phyloP scores from a whole-genome alignment of 2,329 filamentous ascomycete genomes.

The Hypoxylon sp. region DNA sequence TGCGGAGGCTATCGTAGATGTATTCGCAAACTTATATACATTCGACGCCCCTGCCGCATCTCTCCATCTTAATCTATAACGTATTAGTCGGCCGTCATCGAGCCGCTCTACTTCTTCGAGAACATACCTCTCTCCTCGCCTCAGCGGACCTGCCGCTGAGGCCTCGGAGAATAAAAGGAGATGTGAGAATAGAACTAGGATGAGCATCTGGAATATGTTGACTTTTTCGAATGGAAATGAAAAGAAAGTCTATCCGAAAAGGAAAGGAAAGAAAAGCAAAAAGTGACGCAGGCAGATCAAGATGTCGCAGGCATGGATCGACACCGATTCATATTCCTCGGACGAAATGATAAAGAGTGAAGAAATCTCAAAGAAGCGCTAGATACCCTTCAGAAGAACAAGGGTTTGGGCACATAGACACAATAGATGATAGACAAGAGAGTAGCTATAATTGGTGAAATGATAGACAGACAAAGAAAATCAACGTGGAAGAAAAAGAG shows the following conservation, averaged over 20 bases:
- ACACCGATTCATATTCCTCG: slow-evolving; percentile 49
- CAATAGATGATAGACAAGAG: slow-evolving; percentile 44
- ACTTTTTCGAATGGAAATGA: slow-evolving; percentile 32
- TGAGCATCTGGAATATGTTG: slow-evolving; percentile 48
- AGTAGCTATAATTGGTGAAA: slow-evolving; percentile 37
- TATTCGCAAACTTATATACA: slow-evolving; percentile 47
- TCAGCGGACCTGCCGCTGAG: slow-evolving; percentile 54
- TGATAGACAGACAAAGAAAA: slow-evolving; percentile 38
- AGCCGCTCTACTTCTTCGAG: slow-evolving; percentile 3
- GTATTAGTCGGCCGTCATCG: slow-evolving; percentile 44
- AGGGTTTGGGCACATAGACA: slow-evolving; percentile 33
- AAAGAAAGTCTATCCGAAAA: slow-evolving; percentile 36
- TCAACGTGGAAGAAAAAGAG: slow-evolving; percentile 37
- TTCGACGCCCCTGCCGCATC: slow-evolving; percentile 38
- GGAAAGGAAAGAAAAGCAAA: slow-evolving; percentile 33
- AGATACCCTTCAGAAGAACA: slow-evolving; percentile 41
- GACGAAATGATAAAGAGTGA: slow-evolving; percentile 48
- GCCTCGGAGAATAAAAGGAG: slow-evolving; percentile 52
- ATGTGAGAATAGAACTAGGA: slow-evolving; percentile 50
- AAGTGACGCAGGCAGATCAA: slow-evolving; percentile 33
- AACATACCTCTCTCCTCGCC: slow-evolving; percentile 50
- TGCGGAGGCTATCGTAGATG: slow-evolving; percentile 35
- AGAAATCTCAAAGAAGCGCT: slow-evolving; percentile 38
- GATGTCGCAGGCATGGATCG: slow-evolving; percentile 39
- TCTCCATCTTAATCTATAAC: slow-evolving; percentile 45